A percentile compares a stretch with the other conserved stretches of the same genome.
These are phyloP conservation scores for Sanghuangporus sanghuang DNA, from an alignment of 1,284 basidiomycete genomes.

Conservation along the genomic window DNA sequence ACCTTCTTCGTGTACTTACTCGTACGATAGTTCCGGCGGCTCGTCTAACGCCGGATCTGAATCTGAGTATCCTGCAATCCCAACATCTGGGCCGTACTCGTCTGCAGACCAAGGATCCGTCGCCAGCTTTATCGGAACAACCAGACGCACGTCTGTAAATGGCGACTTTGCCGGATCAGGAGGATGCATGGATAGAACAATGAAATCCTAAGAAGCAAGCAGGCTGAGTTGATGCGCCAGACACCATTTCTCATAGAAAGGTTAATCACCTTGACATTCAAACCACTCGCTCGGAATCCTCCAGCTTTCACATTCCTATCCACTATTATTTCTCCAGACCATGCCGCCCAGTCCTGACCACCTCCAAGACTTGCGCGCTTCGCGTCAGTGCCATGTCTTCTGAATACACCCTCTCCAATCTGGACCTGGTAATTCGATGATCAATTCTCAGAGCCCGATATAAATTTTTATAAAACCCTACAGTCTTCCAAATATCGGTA, in stretches of 20 bases:
- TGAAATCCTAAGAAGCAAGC: conserved; percentile 44
- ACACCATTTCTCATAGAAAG: not conserved
- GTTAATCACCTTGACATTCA: conserved; percentile 50
- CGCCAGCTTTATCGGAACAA: conserved; percentile 58
- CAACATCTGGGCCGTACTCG: conserved; percentile 14
- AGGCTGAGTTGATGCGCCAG: not conserved
- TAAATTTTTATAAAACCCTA: conserved; percentile 24
- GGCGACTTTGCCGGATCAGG: conserved; percentile 47
- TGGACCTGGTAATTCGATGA: not conserved
- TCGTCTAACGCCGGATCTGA: conserved; percentile 10
- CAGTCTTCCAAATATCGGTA: conserved; percentile 65
- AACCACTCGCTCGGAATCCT: conserved; percentile 60
- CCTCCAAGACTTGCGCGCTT: conserved; percentile 31
- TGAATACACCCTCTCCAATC: conserved; percentile 60
- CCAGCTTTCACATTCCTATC: conserved; percentile 42
- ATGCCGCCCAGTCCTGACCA: conserved; percentile 54
- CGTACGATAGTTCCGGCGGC: conserved; percentile 14
- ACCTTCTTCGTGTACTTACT: not conserved
- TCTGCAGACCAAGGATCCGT: conserved; percentile 57
- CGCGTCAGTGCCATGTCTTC: conserved; percentile 15
- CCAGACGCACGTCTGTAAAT: conserved; percentile 52
- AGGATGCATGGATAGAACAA: conserved; percentile 56
- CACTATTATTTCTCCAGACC: conserved; percentile 54
- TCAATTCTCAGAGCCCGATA: not conserved
- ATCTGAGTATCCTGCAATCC: conserved; percentile 11